Conservation (phyloP, 2,329 filamentous ascomycete genomes). For the Saccharata proteae region DNA sequence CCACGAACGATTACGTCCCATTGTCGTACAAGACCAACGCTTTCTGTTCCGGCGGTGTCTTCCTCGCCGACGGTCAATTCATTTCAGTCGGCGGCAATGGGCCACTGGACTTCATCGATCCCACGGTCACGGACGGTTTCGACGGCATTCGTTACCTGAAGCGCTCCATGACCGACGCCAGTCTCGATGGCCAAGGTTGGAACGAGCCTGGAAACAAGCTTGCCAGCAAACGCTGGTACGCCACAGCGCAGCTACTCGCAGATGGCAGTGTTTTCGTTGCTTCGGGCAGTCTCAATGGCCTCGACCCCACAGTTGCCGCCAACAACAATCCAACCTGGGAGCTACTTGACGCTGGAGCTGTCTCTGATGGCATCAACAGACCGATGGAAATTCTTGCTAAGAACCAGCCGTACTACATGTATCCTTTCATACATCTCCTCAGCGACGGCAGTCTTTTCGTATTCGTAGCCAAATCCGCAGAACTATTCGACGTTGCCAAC, state of each 20-base stretch:
- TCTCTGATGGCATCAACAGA: constrained; percentile 35
- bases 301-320: constrained; percentile 38
- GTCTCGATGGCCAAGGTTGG: constrained; percentile 40
- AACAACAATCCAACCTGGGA: constrained; percentile 57
- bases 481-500: constrained; percentile 41
- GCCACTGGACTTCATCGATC: constrained; percentile 42
- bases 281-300: constrained; percentile 47
- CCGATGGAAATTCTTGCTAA: constrained; percentile 42
- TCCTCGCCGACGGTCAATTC: constrained; percentile 45
- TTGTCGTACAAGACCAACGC: constrained; percentile 46
- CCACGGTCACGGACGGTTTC: constrained; percentile 48
- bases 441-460: constrained; percentile 45
- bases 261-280: constrained; percentile 48
- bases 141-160: constrained; percentile 43
- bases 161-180: constrained; percentile 32
- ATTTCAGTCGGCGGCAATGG: constrained; percentile 47
- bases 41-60: constrained; percentile 49
- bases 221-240: constrained; percentile 46
- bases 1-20: constrained; percentile 33
- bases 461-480: constrained; percentile 43
- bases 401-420: constrained; percentile 54
- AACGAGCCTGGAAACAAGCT: constrained; percentile 44
- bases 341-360: constrained; percentile 39
- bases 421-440: constrained; percentile 49
- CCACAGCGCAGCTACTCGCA: constrained; percentile 45